These are phyloP conservation scores for Rhodomyrtus tomentosa DNA, from an alignment of 345 rosid species.

Conservation along the genomic window DNA sequence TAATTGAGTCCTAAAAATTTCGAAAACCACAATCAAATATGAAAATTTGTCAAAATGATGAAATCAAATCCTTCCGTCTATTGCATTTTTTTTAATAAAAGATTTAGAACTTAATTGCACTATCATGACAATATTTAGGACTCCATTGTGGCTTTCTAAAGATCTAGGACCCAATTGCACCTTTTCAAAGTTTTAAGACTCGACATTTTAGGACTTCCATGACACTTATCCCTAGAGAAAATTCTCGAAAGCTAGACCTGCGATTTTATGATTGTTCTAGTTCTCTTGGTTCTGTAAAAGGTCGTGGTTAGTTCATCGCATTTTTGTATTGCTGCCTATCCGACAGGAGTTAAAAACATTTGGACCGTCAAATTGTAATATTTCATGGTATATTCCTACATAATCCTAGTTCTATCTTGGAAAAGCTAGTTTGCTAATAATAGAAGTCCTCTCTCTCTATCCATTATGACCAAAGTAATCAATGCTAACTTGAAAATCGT, in stretches of 20 bases:
- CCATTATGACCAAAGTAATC: background rate
- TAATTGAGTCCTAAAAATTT: too few relatives aligned
- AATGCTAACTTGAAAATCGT: background rate
- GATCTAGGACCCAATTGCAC: too few relatives aligned
- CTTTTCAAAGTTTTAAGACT: too few relatives aligned
- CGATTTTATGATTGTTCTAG: background rate
- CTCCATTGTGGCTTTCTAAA: too few relatives aligned
- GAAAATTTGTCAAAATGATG: too few relatives aligned
- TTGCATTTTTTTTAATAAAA: too few relatives aligned
- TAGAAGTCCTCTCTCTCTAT: background rate
- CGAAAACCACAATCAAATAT: too few relatives aligned
- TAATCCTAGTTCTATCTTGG: background rate
- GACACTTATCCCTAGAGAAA: too few relatives aligned
- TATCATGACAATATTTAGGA: too few relatives aligned
- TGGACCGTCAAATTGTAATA: background rate
- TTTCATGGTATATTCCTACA: background rate
- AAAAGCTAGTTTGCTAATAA: background rate
- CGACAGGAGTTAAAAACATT: background rate
- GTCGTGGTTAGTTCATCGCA: background rate
- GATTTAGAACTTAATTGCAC: too few relatives aligned
- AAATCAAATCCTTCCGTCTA: too few relatives aligned
- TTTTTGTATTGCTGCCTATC: background rate
- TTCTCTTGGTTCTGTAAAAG: background rate
- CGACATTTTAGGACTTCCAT: too few relatives aligned
- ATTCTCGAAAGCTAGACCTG: background rate